phyloP scores from a whole-genome alignment of 768 basidiomycete species.

The Trametopsis cervina region DNA sequence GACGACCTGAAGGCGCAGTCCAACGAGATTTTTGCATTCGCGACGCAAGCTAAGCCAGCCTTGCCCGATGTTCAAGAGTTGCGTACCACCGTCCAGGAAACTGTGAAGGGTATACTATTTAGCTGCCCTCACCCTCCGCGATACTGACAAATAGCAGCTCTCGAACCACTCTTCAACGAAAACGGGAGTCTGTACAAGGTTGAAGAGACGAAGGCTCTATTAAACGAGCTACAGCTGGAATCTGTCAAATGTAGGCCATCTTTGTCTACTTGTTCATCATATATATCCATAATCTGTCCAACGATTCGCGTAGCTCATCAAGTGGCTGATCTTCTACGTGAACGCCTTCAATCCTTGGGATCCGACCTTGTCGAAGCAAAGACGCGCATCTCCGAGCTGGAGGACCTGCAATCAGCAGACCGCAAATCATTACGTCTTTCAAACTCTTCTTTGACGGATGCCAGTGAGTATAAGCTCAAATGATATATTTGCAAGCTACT shows the following conservation, averaged over 20 bases:
- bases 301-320: slow-evolving; percentile 32
- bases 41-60: slow-evolving; percentile 14
- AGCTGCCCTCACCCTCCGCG: not conserved
- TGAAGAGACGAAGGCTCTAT: slow-evolving; percentile 9
- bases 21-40: slow-evolving; percentile 13
- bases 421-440: slow-evolving; percentile 7
- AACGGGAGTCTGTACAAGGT: slow-evolving; percentile 13
- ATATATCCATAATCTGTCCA: not conserved
- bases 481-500: not conserved
- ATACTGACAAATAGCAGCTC: slow-evolving; percentile 5
- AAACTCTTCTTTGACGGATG: slow-evolving; percentile 3
- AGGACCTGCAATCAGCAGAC: slow-evolving; percentile 22
- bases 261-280: too few relatives aligned
- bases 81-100: slow-evolving; percentile 8
- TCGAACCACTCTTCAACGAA: slow-evolving; percentile 18
- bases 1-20: slow-evolving; percentile 20
- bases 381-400: slow-evolving; percentile 31
- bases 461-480: slow-evolving; percentile 3
- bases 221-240: slow-evolving; percentile 16
- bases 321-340: slow-evolving; percentile 41
- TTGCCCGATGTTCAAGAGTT: slow-evolving; percentile 19
- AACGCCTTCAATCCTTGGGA: slow-evolving; percentile 35
- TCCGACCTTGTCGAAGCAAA: slow-evolving; percentile 37
- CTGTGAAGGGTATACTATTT: slow-evolving; percentile 13
- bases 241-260: slow-evolving; percentile 16